Evolutionary conservation across 1,284 basidiomycete species (phyloP), one percentile per base, ranked within the genome.

Genomic region (Trametes pubescens): DNA sequence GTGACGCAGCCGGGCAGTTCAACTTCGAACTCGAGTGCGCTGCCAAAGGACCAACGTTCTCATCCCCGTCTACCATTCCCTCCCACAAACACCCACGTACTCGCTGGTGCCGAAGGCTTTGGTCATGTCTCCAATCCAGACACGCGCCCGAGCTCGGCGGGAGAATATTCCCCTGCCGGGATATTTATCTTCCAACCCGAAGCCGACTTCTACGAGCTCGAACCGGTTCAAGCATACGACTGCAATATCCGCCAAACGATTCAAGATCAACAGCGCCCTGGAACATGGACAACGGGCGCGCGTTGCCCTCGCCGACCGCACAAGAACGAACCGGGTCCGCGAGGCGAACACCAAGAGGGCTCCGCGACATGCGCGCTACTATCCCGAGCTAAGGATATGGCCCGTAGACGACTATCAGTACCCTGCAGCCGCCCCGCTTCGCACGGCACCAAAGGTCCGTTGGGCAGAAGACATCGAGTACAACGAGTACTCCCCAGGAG

Each of bases 81-180:
- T n/a, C 29, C 29, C 29, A 8, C 29, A 32, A 32, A 8, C 29
- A 32, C 29, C 4, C 29, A 32, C 29, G 4, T 4, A 4, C 29
- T 32, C 29, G 29, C 29, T 32, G 29, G 29, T 32, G 8, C 29
- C 8, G 4, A 3, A 8, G 29, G 29, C 29, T 32, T 32, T 8
- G 11, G 14, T 5, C 26, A 60, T 60, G 56, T 62, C 64, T 16
- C 59, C 56, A 46, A 56, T 62, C 10, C 59, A 44, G 4, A 65
- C 64, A 8, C 59, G 64, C 14, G 59, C 59, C 16, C 56, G 44
- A 11, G 47, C 48, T 7, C 59, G 56, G 8, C 56, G 38, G 43
- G 51, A 53, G 37, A 65, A 53, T 35, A n/a, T 16, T 13, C 2
- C 21, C 6, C 35, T n/a, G n/a, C 51, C 1, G 4, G 10, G 21